Evolutionary conservation across 129 eudicot species (phyloP).

Genomic region (Flaveria brownii): DNA sequence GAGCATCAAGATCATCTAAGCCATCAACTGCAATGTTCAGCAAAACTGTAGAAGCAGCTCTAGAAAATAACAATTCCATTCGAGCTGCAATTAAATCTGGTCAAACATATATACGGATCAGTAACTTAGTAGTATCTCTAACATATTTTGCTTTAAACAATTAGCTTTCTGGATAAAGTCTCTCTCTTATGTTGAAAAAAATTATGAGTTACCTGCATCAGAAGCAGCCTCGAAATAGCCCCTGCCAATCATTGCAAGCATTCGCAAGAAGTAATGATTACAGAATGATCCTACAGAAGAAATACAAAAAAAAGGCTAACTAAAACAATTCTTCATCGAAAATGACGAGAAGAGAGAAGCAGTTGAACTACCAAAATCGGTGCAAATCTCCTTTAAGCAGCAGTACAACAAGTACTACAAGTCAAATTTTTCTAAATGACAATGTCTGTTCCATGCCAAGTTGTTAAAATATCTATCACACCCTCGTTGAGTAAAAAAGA

Average conservation of each 20-base stretch:
- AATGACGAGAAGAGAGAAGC: slow-evolving; percentile 10
- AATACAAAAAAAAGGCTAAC: slow-evolving; percentile 1
- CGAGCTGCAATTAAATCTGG: slow-evolving; percentile 65
- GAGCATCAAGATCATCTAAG: slow-evolving; percentile 60
- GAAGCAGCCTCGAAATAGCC: slow-evolving; percentile 73
- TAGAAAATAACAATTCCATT: slow-evolving; percentile 54
- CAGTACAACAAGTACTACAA: neutral
- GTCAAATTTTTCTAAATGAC: slow-evolving; percentile 3
- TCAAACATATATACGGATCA: slow-evolving; percentile 20
- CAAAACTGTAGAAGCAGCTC: slow-evolving; percentile 60
- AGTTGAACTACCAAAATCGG: slow-evolving; percentile 17
- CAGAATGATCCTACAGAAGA: slow-evolving; percentile 68
- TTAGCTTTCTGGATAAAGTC: slow-evolving; percentile 4
- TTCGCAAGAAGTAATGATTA: slow-evolving; percentile 81
- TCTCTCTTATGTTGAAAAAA: neutral
- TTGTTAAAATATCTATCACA: neutral
- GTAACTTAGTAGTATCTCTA: neutral
- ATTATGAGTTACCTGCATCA: slow-evolving; percentile 58
- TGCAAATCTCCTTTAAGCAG: neutral
- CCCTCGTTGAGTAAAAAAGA: neutral
- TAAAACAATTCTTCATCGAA: slow-evolving; percentile 6
- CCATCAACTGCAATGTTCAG: slow-evolving; percentile 61
- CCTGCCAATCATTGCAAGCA: slow-evolving; percentile 78
- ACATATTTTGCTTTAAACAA: neutral
- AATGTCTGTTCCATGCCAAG: neutral